These are phyloP conservation scores for Takashimella koratensis DNA, from an alignment of 1,284 basidiomycete genomes.

Conservation along the genomic window DNA sequence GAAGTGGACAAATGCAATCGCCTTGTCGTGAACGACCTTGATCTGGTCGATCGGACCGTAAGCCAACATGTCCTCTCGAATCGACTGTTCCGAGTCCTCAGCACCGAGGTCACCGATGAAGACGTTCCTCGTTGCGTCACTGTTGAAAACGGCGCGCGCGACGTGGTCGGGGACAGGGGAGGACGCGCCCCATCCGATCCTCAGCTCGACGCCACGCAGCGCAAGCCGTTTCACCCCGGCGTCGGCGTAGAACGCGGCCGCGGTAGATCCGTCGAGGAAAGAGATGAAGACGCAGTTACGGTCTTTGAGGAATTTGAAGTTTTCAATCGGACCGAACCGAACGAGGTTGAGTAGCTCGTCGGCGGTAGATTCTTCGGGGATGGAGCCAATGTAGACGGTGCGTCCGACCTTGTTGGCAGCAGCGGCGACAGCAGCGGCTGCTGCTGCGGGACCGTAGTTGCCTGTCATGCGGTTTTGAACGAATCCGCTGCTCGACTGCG, in stretches of 20 bases:
- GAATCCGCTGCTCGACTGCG: not conserved
- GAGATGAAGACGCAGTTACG: slow-evolving; percentile 98
- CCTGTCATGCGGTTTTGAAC: slow-evolving; percentile 51
- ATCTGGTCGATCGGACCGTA: slow-evolving; percentile 97
- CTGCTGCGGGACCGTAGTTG: slow-evolving; percentile 58
- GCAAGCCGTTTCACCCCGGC: slow-evolving; percentile 87
- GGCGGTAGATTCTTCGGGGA: slow-evolving; percentile 92
- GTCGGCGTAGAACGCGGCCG: slow-evolving; percentile 91
- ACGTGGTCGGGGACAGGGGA: slow-evolving; percentile 80
- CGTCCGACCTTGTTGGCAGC: slow-evolving; percentile 68
- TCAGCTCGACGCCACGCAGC: slow-evolving; percentile 86
- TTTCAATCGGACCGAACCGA: slow-evolving; percentile 95
- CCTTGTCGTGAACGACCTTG: slow-evolving; percentile 96
- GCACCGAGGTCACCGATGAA: slow-evolving; percentile 89
- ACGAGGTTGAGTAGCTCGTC: slow-evolving; percentile 97
- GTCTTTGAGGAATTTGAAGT: slow-evolving; percentile 91
- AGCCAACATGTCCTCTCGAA: slow-evolving; percentile 74
- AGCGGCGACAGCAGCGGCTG: slow-evolving; percentile 70
- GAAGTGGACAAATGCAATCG: slow-evolving; percentile 96
- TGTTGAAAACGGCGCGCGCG: slow-evolving; percentile 77
- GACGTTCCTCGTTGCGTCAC: slow-evolving; percentile 87
- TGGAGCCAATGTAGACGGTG: slow-evolving; percentile 95
- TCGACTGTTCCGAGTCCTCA: slow-evolving; percentile 77
- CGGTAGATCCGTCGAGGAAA: slow-evolving; percentile 85
- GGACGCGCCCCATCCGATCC: slow-evolving; percentile 94